Base-by-base conservation (phyloP, 2,329 filamentous ascomycete genomes). In the Diaporthe destruens region DNA sequence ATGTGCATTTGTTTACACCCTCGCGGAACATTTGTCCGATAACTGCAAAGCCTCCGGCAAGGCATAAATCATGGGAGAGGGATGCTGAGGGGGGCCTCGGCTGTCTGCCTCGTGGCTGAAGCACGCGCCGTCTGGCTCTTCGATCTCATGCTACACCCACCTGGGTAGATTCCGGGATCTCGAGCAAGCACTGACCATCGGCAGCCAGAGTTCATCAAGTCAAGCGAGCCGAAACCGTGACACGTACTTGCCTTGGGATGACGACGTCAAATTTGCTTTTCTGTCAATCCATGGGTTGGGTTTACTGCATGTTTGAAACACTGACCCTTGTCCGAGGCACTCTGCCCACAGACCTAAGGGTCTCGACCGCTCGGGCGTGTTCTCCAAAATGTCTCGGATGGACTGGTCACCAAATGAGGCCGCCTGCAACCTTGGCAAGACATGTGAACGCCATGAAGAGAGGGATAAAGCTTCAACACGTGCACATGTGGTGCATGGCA, bases 181-280 rank as follows among this genome's bases (percentile, higher is more conserved):
- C 7, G n/a, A n/a, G 47, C 47, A 39, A 29, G 14, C 29, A 36
- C 9, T 66, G 61, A 23, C 20, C 32, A 66, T 66, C 61, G 61
- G 47, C 7, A 66, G 47, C 32, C 20, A 20, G 5, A 36, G 47
- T 16, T n/a, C 32, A n/a, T 53, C 14, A 25, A 23, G 11, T 20
- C 44, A 3, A 20, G 23, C 3, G 32, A 51, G 5, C 20, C 9
- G 7, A 29, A 23, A 32, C 18, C 53, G 32, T 66, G 61, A 66
- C 61, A 66, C 47, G 18, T 18, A 7, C 6, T 9, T 14, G 14
- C 9, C 29, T 32, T 53, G 20, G 47, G 61, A 66, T 66, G 61
- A 66, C 47, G 47, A 66, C 32, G 61, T 66, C 61, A 53, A 39
- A 6, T 53, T 66, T 66, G 47, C 32, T 66, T 66, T 39, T 53